A percentile compares a stretch with the other conserved stretches of the same genome.
Evolutionary conservation across 495 filamentous ascomycete species (phyloP).

Genomic region (Aspergillus wentii): DNA sequence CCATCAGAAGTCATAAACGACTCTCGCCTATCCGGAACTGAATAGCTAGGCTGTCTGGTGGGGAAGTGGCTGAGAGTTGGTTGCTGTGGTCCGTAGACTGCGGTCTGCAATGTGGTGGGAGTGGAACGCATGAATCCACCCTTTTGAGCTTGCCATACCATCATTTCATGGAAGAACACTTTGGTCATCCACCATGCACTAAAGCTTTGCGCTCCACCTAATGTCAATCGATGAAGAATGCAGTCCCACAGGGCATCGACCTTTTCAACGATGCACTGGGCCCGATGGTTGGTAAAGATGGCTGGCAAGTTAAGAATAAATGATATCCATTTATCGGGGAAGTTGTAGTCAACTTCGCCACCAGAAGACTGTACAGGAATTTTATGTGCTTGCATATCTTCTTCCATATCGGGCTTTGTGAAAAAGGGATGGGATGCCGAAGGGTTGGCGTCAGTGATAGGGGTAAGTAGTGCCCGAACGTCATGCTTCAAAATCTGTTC

Average conservation of each 20-base stretch:
- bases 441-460: conserved; percentile 27
- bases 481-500: conserved; percentile 70
- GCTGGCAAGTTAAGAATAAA: conserved; percentile 72
- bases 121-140: conserved; percentile 80
- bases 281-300: conserved; percentile 67
- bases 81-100: conserved; percentile 28
- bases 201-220: conserved; percentile 78
- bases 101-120: conserved; percentile 38
- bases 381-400: conserved; percentile 28
- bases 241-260: conserved; percentile 42
- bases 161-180: conserved; percentile 95
- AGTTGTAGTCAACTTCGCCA: conserved; percentile 52
- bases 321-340: conserved; percentile 79
- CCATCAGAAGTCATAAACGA: conserved; percentile 6
- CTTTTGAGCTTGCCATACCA: conserved; percentile 83
- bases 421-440: conserved; percentile 30
- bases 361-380: conserved; percentile 30
- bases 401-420: conserved; percentile 37
- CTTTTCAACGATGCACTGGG: conserved; percentile 48
- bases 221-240: conserved; percentile 53
- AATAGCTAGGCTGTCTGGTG: conserved; percentile 14
- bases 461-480: conserved; percentile 62
- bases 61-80: conserved; percentile 18
- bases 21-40: conserved; percentile 8
- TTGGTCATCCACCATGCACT: conserved; percentile 98